phyloP scores from a whole-genome alignment of 306 rosid genomes.

The Fragaria iinumae region DNA sequence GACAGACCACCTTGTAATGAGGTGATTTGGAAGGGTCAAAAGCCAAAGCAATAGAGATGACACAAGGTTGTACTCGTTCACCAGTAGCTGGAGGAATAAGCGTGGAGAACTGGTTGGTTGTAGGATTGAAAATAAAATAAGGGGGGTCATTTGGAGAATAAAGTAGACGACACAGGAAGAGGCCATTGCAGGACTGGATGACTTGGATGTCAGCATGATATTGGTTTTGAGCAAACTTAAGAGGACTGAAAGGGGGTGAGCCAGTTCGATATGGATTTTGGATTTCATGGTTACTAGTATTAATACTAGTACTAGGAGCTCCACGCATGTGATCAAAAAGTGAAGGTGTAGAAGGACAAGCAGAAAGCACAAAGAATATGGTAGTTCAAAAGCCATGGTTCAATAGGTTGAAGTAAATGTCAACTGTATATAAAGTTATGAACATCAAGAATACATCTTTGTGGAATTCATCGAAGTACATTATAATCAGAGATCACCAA shows the following conservation, averaged over 20 bases:
- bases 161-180: background rate
- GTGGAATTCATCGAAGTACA: background rate
- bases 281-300: background rate
- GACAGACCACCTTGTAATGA: background rate
- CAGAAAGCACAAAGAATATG: background rate
- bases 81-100: background rate
- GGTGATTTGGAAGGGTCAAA: background rate
- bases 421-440: background rate
- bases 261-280: background rate
- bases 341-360: conserved; percentile 17
- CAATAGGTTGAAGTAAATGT: background rate
- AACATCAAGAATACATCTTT: no score
- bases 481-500: background rate
- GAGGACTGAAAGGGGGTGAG: background rate
- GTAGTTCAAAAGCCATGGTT: background rate
- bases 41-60: background rate
- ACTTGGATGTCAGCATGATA: background rate
- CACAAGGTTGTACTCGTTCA: background rate
- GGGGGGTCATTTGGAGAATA: background rate
- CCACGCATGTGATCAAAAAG: background rate
- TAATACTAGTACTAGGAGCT: background rate
- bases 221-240: background rate
- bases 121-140: background rate
- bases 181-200: conserved; percentile 1
- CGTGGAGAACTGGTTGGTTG: background rate